These are phyloP conservation scores for Hyaloscypha hepaticicola DNA, from an alignment of 495 filamentous ascomycete genomes.

Conservation along the genomic window DNA sequence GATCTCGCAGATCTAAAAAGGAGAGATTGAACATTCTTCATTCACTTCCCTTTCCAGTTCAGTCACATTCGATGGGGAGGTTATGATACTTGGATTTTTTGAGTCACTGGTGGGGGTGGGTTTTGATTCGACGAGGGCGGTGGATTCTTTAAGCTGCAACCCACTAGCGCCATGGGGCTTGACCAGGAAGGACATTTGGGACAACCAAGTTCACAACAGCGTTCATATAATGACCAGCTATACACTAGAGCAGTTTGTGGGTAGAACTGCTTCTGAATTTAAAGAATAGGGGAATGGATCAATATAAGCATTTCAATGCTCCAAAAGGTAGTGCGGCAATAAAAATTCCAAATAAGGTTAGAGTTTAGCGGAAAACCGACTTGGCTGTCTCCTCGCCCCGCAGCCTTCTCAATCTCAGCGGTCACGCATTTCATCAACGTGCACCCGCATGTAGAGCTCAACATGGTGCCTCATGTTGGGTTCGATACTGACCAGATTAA, in stretches of 20 bases:
- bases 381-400: background rate
- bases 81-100: conserved; percentile 21
- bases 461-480: conserved; percentile 65
- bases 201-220: background rate
- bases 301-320: background rate
- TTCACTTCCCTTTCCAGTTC: conserved; percentile 20
- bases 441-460: conserved; percentile 40
- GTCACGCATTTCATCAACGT: conserved; percentile 11
- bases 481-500: conserved; percentile 79
- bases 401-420: conserved; percentile 4
- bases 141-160: conserved; percentile 21
- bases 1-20: conserved; percentile 31
- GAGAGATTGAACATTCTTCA: conserved; percentile 27
- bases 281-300: background rate
- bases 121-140: conserved; percentile 17
- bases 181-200: background rate
- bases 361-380: background rate
- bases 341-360: background rate
- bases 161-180: conserved; percentile 1
- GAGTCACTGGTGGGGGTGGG: conserved; percentile 26
- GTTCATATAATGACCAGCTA: background rate
- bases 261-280: too few species aligned
- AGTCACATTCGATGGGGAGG: conserved; percentile 9
- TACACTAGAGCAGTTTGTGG: background rate
- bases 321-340: background rate